phyloP scores from a whole-genome alignment of 345 rosid genomes.

The Citrus sp. region DNA sequence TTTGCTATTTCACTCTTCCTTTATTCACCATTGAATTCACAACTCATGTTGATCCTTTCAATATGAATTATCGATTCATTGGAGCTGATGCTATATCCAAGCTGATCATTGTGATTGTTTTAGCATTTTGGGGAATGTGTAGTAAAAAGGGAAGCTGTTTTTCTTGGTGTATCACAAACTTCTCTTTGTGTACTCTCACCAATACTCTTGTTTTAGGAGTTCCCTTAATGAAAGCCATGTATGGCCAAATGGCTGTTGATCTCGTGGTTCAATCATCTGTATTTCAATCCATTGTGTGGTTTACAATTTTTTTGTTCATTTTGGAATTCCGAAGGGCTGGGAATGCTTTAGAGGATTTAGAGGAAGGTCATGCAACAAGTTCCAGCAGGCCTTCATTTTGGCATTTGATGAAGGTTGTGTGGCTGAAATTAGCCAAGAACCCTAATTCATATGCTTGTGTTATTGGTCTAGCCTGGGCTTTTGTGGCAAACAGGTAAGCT shows the following conservation, averaged over 20 bases:
- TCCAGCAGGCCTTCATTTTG: slow-evolving; percentile 32
- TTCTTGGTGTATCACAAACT: slow-evolving; percentile 79
- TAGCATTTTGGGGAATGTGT: slow-evolving; percentile 64
- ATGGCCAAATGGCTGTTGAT: slow-evolving; percentile 64
- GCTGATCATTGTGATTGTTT: slow-evolving; percentile 42
- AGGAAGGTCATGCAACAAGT: slow-evolving; percentile 13
- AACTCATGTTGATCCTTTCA: slow-evolving; percentile 62
- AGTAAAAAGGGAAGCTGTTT: slow-evolving; percentile 57
- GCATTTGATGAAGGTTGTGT: slow-evolving; percentile 51
- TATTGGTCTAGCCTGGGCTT: slow-evolving; percentile 72
- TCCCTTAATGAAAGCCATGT: slow-evolving; percentile 70
- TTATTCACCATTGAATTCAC: slow-evolving; percentile 76
- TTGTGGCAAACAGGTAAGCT: slow-evolving; percentile 56
- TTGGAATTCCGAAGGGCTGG: slow-evolving; percentile 56
- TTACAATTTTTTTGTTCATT: slow-evolving; percentile 60
- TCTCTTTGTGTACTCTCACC: slow-evolving; percentile 62
- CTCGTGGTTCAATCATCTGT: slow-evolving; percentile 74
- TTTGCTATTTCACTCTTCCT: slow-evolving; percentile 82
- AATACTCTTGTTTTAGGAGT: slow-evolving; percentile 74
- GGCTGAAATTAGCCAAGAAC: slow-evolving; percentile 57
- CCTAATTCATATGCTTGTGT: slow-evolving; percentile 75
- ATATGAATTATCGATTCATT: slow-evolving; percentile 64
- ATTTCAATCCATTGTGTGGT: slow-evolving; percentile 71
- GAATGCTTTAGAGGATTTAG: slow-evolving; percentile 23
- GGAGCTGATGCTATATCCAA: slow-evolving; percentile 71